phyloP scores from a whole-genome alignment of 805 yeast species.

The Kazachstania psychrophila region DNA sequence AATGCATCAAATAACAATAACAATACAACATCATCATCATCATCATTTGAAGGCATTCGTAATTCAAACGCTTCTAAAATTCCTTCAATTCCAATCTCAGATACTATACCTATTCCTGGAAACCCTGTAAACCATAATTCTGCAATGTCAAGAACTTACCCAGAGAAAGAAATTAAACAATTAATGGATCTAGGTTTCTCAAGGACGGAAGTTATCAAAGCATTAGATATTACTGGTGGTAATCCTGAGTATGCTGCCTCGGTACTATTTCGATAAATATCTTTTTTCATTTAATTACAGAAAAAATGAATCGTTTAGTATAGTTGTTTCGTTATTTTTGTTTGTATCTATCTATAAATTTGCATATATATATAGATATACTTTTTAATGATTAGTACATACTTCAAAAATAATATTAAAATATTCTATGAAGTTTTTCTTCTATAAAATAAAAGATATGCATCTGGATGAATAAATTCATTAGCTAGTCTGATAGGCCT shows the following conservation, averaged over 20 bases:
- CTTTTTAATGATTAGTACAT: no score
- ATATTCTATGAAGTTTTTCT: no score
- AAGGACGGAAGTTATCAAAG: conserved; percentile 50
- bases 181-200: conserved; percentile 66
- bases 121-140: neutral
- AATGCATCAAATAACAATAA: neutral
- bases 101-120: no score
- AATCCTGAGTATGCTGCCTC: conserved; percentile 85
- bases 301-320: no score
- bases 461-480: conserved; percentile 60
- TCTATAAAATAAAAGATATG: conserved; percentile 72
- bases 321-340: no score
- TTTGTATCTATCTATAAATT: no score
- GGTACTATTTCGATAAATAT: conserved; percentile 43
- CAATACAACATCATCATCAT: neutral
- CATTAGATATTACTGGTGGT: conserved; percentile 59
- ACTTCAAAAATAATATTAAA: no score
- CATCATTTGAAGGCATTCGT: no score
- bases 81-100: neutral
- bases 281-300: no score
- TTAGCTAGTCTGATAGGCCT: conserved; percentile 39
- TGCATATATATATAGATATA: no score
- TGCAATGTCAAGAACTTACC: conserved; percentile 7
- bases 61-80: no score
- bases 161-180: conserved; percentile 36